Evolutionary conservation across 345 rosid species (phyloP).

Genomic region (Litchi chinensis): DNA sequence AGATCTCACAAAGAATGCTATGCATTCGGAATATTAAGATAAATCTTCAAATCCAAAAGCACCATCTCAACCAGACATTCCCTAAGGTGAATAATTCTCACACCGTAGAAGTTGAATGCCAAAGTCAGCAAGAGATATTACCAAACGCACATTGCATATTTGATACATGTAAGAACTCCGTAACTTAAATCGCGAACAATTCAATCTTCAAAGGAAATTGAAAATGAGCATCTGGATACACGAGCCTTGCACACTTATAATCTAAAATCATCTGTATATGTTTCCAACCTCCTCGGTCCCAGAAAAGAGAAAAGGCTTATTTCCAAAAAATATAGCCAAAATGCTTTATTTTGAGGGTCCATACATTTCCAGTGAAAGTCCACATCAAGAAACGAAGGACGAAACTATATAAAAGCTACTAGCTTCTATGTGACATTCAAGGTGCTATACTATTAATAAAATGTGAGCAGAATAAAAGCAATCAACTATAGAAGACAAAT

Average conservation of each 20-base stretch:
- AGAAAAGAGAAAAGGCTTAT: not conserved
- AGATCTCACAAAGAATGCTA: not conserved
- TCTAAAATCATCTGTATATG: not conserved
- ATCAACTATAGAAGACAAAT: not conserved
- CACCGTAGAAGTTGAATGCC: not conserved
- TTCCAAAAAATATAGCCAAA: conserved; percentile 7
- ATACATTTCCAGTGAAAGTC: not conserved
- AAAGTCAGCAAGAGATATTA: not conserved
- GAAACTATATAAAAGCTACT: not conserved
- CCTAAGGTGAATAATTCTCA: not conserved
- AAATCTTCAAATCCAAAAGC: not conserved
- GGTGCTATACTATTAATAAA: not conserved
- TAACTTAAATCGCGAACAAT: not conserved
- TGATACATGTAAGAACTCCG: not conserved
- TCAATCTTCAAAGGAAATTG: not conserved
- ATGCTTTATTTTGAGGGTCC: not conserved
- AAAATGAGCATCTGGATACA: not conserved
- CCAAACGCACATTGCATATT: not conserved
- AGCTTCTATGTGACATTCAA: not conserved
- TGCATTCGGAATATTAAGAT: not conserved
- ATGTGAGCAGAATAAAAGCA: not conserved
- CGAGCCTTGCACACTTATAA: not conserved
- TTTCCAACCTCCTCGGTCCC: not conserved
- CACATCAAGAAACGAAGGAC: conserved; percentile 11
- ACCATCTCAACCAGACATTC: not conserved